These are phyloP conservation scores for Salix suchowensis DNA, from an alignment of 345 rosid genomes.

Conservation along the genomic window DNA sequence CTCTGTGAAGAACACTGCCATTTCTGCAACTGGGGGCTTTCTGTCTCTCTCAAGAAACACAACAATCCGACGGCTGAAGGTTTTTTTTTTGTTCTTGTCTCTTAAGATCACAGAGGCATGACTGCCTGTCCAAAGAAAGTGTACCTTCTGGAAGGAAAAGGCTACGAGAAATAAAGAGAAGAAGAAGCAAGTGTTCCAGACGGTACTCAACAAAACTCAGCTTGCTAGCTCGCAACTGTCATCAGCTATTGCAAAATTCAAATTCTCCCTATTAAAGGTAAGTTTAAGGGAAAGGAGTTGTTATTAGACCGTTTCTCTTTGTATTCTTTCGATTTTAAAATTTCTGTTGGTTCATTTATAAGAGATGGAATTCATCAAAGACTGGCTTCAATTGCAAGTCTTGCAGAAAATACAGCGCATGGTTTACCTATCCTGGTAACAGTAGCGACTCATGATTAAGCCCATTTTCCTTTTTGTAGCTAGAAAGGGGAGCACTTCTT, in stretches of 20 bases:
- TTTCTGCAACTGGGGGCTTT: conserved; percentile 17
- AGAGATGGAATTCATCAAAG: conserved; percentile 1
- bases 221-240: not conserved
- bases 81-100: not conserved
- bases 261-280: conserved; percentile 40
- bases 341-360: conserved; percentile 16
- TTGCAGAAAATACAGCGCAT: conserved; percentile 25
- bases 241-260: conserved; percentile 39
- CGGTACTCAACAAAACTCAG: conserved; percentile 16
- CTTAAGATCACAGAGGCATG: conserved; percentile 2
- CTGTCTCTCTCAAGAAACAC: conserved; percentile 2
- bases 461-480: conserved; percentile 44
- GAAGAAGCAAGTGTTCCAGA: conserved; percentile 44
- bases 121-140: conserved; percentile 11
- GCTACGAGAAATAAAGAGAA: conserved; percentile 1
- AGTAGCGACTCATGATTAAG: conserved; percentile 38
- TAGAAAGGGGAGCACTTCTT: conserved; percentile 27
- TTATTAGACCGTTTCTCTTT: conserved; percentile 46
- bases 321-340: conserved; percentile 39
- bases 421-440: conserved; percentile 23
- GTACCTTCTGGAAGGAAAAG: conserved; percentile 14
- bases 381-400: conserved; percentile 3
- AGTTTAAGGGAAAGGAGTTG: conserved; percentile 12
- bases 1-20: not conserved
- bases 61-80: conserved; percentile 13